Evolutionary conservation across 768 basidiomycete genomes (phyloP), one percentile per base, ranked within the genome.

Genomic region (Grammothele lineata): DNA sequence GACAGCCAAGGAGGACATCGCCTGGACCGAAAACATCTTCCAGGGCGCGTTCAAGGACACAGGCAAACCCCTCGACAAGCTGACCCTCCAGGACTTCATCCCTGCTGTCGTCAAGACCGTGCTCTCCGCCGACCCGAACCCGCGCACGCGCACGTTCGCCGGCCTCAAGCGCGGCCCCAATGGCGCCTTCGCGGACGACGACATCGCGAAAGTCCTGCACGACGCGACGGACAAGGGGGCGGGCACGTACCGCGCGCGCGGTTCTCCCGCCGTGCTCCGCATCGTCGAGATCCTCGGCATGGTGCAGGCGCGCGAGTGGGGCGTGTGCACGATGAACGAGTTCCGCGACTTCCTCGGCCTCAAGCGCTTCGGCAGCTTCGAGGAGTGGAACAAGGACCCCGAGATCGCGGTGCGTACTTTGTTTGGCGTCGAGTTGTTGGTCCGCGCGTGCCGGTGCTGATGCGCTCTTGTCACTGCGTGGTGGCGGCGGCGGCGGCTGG

Each of bases 311-410:
- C 62, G 81, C 36, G 51, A 52, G 5, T 82, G 80, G 80, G 80
- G 80, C 25, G 69, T 57, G 8, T 62, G 61, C 55, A 53, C 58
- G 45, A 54, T 85, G 62, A 86, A 86, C 57, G 84, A 87, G 57
- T 87, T 87, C 63, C 72, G 84, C 43, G 71, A 76, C 48, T 89
- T 86, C 66, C 66, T 90, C 37, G 81, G 83, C 14, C 66, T 90
- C 39, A 83, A 78, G 65, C 80, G 83, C 3, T 86, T 85, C 57
- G 48, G 56, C 25, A 73, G 56, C 22, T 90, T 90, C 64, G 59
- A 73, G 56, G 84, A 88, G 49, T 90, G 87, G 87, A 88, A 87
- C 59, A 73, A 76, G 0, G 70, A 85, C 46, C 63, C 70, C 12
- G 64, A 70, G 25, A 80, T 89, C 42, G 58, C 75, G 47, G 81